A percentile compares a stretch with the other conserved stretches of the same genome.
phyloP scores from a whole-genome alignment of 305 asterid species.

The Fraxinus sp. region DNA sequence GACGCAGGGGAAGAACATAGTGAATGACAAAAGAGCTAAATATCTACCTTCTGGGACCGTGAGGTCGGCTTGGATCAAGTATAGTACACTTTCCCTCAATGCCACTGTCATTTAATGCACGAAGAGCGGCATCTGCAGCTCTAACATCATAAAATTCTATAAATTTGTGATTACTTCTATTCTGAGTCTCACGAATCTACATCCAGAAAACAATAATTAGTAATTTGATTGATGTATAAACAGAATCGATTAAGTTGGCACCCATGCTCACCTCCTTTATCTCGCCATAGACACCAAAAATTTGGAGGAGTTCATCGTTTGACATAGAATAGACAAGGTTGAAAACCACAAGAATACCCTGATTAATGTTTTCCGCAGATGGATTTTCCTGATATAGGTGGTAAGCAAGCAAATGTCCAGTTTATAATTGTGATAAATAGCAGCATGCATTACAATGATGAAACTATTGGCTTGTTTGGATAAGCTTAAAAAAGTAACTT shows the following conservation, averaged over 20 bases:
- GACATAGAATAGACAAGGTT: conserved; percentile 81
- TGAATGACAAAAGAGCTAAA: background rate
- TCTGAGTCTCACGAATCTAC: conserved; percentile 76
- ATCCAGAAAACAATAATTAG: conserved; percentile 28
- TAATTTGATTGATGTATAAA: conserved; percentile 20
- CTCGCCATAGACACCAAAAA: conserved; percentile 81
- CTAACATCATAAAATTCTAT: conserved; percentile 34
- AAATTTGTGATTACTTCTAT: conserved; percentile 59
- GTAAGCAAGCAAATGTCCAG: conserved; percentile 13
- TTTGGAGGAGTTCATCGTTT: conserved; percentile 71
- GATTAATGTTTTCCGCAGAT: conserved; percentile 62
- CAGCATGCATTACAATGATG: background rate
- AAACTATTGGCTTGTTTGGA: background rate
- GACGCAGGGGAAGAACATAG: background rate
- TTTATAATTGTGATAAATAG: background rate
- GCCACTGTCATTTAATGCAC: conserved; percentile 66
- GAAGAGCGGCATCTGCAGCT: conserved; percentile 38
- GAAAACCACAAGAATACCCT: conserved; percentile 76
- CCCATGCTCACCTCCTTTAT: conserved; percentile 69
- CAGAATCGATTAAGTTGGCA: conserved; percentile 15
- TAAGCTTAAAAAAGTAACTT: background rate
- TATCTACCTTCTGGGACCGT: conserved; percentile 64
- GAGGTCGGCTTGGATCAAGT: conserved; percentile 63
- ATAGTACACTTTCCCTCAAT: conserved; percentile 80
- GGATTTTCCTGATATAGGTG: conserved; percentile 62